A percentile compares a stretch with the other conserved stretches of the same genome.
These are phyloP conservation scores for Kwoniella sp. DNA, from an alignment of 768 basidiomycete genomes.

Conservation along the genomic window DNA sequence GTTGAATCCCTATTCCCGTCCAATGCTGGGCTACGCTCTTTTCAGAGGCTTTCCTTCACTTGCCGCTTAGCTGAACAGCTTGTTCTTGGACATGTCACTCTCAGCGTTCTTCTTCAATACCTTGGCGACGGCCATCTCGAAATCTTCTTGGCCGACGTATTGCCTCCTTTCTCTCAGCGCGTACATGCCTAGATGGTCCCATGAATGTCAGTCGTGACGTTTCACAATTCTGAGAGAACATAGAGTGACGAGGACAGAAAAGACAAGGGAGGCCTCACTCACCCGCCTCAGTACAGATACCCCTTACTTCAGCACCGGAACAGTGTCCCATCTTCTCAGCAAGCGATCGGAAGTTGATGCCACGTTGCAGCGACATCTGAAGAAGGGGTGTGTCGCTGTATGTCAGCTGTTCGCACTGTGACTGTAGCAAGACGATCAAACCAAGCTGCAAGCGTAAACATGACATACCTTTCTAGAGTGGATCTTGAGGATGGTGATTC, in stretches of 20 bases:
- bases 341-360: constrained; percentile 91
- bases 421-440: not conserved
- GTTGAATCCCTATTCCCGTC: too few relatives aligned
- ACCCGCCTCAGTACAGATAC: constrained; percentile 97
- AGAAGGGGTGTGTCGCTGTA: not conserved
- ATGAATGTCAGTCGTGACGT: not conserved
- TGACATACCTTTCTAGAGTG: constrained; percentile 82
- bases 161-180: constrained; percentile 91
- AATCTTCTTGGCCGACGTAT: constrained; percentile 97
- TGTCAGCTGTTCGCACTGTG: not conserved
- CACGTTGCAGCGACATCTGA: constrained; percentile 95
- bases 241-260: too few relatives aligned
- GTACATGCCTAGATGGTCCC: constrained; percentile 74
- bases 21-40: too few relatives aligned
- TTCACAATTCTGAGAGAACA: too few relatives aligned
- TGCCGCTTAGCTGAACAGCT: constrained; percentile 68
- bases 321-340: constrained; percentile 99
- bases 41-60: too few relatives aligned
- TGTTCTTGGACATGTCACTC: constrained; percentile 89
- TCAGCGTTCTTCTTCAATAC: constrained; percentile 97
- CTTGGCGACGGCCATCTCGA: constrained; percentile 97
- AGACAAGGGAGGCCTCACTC: constrained; percentile 40
- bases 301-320: constrained; percentile 94
- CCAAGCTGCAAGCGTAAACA: not conserved
- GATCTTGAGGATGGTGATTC: constrained; percentile 94